Evolutionary conservation across 129 eudicot genomes (phyloP).

Genomic region (Pseudognaphalium luteoalbum): DNA sequence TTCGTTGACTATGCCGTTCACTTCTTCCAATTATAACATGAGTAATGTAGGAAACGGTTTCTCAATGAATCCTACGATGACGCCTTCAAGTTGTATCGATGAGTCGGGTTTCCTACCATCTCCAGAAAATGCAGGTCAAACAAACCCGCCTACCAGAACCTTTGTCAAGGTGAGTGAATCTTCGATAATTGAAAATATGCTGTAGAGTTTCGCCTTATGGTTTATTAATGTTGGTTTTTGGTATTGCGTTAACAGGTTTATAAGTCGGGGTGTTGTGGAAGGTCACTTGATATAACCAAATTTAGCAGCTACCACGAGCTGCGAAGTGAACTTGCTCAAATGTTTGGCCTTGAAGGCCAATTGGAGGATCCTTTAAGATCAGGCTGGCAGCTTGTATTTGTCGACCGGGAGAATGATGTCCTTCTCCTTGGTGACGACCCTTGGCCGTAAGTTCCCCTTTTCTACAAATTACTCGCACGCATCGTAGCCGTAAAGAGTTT

Average conservation of each 20-base stretch:
- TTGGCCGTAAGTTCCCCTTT: conserved; percentile 71
- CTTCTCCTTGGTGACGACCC: conserved; percentile 95
- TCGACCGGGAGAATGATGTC: conserved; percentile 84
- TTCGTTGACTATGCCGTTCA: conserved; percentile 45
- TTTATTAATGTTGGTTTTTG: conserved; percentile 7
- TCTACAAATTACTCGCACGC: neutral
- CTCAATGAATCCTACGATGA: conserved; percentile 51
- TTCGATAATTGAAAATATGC: neutral
- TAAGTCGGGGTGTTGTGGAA: conserved; percentile 76
- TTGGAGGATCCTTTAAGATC: conserved; percentile 94
- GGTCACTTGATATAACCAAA: conserved; percentile 75
- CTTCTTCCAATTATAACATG: conserved; percentile 42
- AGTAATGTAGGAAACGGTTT: conserved; percentile 49
- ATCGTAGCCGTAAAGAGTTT: neutral
- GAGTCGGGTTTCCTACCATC: conserved; percentile 80
- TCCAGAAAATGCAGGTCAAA: conserved; percentile 64
- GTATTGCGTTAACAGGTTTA: conserved; percentile 53
- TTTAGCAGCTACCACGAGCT: conserved; percentile 87
- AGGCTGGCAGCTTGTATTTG: conserved; percentile 99
- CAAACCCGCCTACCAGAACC: conserved; percentile 52
- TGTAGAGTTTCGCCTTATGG: neutral
- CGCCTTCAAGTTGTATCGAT: conserved; percentile 74
- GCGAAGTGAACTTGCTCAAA: conserved; percentile 78
- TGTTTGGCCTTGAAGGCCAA: conserved; percentile 93
- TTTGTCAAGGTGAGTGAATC: conserved; percentile 68